Evolutionary conservation across 805 yeast genomes (phyloP), one percentile per base, ranked within the genome.

Genomic region (Metschnikowia orientalis): DNA sequence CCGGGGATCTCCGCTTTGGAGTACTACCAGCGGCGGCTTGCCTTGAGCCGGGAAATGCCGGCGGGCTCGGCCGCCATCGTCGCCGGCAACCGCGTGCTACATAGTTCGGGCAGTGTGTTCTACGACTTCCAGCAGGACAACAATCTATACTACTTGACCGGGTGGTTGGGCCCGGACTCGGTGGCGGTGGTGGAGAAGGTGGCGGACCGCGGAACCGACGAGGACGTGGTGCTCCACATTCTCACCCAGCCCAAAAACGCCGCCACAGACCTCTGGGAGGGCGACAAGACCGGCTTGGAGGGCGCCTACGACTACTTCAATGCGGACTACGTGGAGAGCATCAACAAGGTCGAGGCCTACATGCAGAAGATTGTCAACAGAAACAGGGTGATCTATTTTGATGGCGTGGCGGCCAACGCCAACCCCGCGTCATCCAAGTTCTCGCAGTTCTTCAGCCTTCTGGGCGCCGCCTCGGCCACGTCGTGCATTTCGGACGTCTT

Each of bases 91-190:
- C 67, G 72, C 23, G 66, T 81, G 7, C 84, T 85, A 53, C 87
- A 67, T 57, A 85, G 95, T 7, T 79, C 96, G 1, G 95, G 95
- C 1, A 76, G 90, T 7, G 97, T 90, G 1, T 92, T 92, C 50
- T 79, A 89, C 53, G 82, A 83, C 23, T 92, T 92, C 53, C 94
- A 90, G 52, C 99, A 92, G 60, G 82, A 89, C 53, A 90, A 84
- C 34, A 88, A 92, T 53, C 66, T 92, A 13, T 89, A 63, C 58
- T 90, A 90, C 55, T 58, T 90, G 39, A 81, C 95, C 2, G 97
- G 97, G 3, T 88, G 94, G 86, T 72, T 84, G 40, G 97, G 89
- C 52, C 95, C 97, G 3, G 81, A 84, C 44, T 76, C 94, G 0
- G 73, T 80, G 41, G 73, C 76, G 41, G 55, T 81, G 7, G 57